Evolutionary conservation across 129 eudicot genomes (phyloP), one percentile per base, ranked within the genome.

Genomic region (Kitagawia praeruptora): DNA sequence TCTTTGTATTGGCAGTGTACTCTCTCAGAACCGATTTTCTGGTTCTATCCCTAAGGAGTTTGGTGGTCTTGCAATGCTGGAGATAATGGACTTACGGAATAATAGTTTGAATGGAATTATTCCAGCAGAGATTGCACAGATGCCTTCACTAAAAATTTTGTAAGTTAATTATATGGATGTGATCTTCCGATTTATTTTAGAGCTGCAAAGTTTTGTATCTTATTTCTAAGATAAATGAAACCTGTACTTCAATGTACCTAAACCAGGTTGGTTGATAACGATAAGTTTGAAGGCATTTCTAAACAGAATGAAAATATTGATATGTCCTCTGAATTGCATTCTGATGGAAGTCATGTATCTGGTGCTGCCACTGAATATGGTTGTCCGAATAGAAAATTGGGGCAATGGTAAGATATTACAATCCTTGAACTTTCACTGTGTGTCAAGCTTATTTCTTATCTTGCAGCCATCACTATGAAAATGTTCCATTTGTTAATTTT

Each of bases 31-130:
- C 88, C 83, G 78, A 21, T 85, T 96, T 75, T 89, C 82, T 66
- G 99, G 99, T 45, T 79, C 81, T 74, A 86, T 92, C 25, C 99
- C 98, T 0, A 84, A 79, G 79, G 90, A 90, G 82, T 75, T 92
- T 81, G 98, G 97, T 77, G 83, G 64, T 76, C 97, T 92, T 15
- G 70, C 72, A 37, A 81, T 80, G 84, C 82, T 96, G 74, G 99
- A 96, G 81, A 88, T 89, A 63, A 76, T 96, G 80, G 99, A 96
- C 86, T 87, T 96, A 83, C 84, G 95, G 76, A 87, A 85, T 37
- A 96, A 96, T 77, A 84, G 87, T 77, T 85, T 96, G 71, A 89
- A 58, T 47, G 99, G 99, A 81, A 79, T 70, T 4, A 84, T 96
- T 84, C 99, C 99, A n/a, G 49, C 82, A 11, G 93, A 87, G 77